Evolutionary conservation across 2,329 filamentous ascomycete genomes (phyloP).

Genomic region (Pezicula radicicola): DNA sequence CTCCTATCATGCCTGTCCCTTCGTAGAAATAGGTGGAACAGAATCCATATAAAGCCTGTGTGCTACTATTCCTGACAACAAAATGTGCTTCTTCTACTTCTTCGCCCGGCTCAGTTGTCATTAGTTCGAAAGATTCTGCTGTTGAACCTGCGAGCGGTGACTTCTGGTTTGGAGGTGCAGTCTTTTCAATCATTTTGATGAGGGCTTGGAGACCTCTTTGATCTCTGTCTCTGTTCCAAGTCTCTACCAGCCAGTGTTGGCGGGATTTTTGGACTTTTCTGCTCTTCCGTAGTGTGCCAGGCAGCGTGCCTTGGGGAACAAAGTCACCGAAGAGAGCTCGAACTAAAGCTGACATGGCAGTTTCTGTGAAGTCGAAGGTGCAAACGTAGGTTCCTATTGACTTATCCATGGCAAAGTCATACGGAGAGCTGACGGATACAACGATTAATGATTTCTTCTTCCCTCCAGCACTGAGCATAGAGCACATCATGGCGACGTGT

Average conservation of each 20-base stretch:
- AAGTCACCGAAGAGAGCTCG: slow-evolving; percentile 79
- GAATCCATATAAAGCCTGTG: slow-evolving; percentile 86
- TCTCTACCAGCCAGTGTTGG: slow-evolving; percentile 92
- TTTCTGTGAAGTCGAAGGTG: slow-evolving; percentile 95
- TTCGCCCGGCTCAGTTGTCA: slow-evolving; percentile 40
- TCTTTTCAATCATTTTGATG: slow-evolving; percentile 66
- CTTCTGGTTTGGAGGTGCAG: slow-evolving; percentile 61
- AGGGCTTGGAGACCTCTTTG: slow-evolving; percentile 70
- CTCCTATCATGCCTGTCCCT: slow-evolving; percentile 67
- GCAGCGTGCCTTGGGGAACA: slow-evolving; percentile 55
- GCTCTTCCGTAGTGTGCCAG: slow-evolving; percentile 78
- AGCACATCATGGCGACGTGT: slow-evolving; percentile 93
- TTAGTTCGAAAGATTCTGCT: slow-evolving; percentile 73
- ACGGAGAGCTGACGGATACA: slow-evolving; percentile 90
- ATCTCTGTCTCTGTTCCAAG: slow-evolving; percentile 79
- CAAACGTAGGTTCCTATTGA: slow-evolving; percentile 90
- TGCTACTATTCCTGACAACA: slow-evolving; percentile 91
- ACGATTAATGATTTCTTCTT: slow-evolving; percentile 90
- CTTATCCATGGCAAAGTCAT: slow-evolving; percentile 93
- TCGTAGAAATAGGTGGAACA: slow-evolving; percentile 83
- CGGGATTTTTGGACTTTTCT: slow-evolving; percentile 85
- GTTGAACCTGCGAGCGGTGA: slow-evolving; percentile 62
- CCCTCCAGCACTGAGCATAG: slow-evolving; percentile 70
- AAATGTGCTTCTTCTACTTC: slow-evolving; percentile 81
- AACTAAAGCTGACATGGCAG: slow-evolving; percentile 79